Evolutionary conservation across 1,284 basidiomycete species (phyloP), one percentile per base, ranked within the genome.

Genomic region (Mycosarcoma mackinlayi): DNA sequence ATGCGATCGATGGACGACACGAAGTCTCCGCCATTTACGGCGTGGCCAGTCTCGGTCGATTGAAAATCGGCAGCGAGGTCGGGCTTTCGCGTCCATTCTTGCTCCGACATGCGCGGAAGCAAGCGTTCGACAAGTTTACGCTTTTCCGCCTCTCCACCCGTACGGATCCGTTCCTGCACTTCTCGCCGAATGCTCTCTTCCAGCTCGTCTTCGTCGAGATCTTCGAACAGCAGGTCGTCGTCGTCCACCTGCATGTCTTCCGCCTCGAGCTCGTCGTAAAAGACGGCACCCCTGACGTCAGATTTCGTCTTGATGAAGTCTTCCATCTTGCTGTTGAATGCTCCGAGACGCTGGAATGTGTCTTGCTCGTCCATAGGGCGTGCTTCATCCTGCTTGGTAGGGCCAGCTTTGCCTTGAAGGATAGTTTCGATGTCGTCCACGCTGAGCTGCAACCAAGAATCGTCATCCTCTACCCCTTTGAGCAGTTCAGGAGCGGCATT

Each of bases 241-340:
- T 71, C 62, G 18, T 60, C 57, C 4, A 66, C 19, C 10, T 46
- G 53, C 47, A 58, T 58, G 25, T 76, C 69, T 21, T 67, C 63
- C 16, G 59, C 61, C 2, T 73, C 66, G 21, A 66, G 37, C 31
- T 74, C 73, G 34, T 78, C 76, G 24, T 68, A 63, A 28, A 81
- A 76, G 9, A 77, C n/a, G 11, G 78, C 79, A 19, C 79, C 79
- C 13, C 69, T 58, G 18, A 73, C 48, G 39, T 75, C 75, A 7
- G 77, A 78, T 21, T 75, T 59, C 5, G 67, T 73, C 16, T 71
- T 53, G 21, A 81, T 40, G 45, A 81, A 81, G 34, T 55, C 47
- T 18, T 75, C 62, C 70, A 81, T 64, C 37, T 75, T 76, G 38
- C 25, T 50, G 50, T 72, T 72, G 54, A 81, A 81, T 2, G 38